Percentiles rank a stretch among this genome's conserved stretches.
phyloP scores from a whole-genome alignment of 306 rosid species.

The Sindora glabra region DNA sequence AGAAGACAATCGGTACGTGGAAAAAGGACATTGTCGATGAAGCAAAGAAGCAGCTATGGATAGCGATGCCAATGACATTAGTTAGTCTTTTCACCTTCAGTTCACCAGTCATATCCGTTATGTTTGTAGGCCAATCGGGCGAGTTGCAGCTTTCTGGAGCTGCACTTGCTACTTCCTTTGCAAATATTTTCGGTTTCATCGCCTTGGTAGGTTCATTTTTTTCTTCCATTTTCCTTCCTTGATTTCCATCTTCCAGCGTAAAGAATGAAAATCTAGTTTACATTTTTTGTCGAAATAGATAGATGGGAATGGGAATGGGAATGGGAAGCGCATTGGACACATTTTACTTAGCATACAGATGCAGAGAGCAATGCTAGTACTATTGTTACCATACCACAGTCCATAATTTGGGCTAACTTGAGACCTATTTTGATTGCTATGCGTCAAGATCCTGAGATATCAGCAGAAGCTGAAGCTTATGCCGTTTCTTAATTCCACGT shows the following conservation, averaged over 20 bases:
- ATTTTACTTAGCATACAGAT: conserved; percentile 35
- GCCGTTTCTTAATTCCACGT: conserved; percentile 35
- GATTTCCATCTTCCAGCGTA: too few relatives aligned
- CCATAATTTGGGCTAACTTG: conserved; percentile 36
- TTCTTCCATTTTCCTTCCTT: too few relatives aligned
- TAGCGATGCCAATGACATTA: conserved; percentile 38
- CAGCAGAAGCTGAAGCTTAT: conserved; percentile 33
- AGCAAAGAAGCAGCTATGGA: conserved; percentile 48
- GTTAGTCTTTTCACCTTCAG: conserved; percentile 28
- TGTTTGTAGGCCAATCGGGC: conserved; percentile 49
- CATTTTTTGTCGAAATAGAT: conserved; percentile 1
- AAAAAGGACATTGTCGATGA: conserved; percentile 12
- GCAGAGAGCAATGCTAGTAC: conserved; percentile 45
- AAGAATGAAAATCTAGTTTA: too few relatives aligned
- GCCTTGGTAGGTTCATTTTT: conserved; percentile 39
- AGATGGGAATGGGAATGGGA: too few relatives aligned
- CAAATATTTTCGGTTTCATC: conserved; percentile 44
- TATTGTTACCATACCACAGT: conserved; percentile 34
- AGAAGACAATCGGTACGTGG: too few relatives aligned
- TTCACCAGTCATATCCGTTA: too few relatives aligned
- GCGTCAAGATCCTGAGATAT: conserved; percentile 35
- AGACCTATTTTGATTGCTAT: conserved; percentile 19
- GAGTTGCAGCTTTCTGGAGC: conserved; percentile 42
- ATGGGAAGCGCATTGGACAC: conserved; percentile 49
- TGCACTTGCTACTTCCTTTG: conserved; percentile 42